Percentiles rank a stretch among this genome's conserved stretches.
Conservation (phyloP, 1,284 basidiomycete genomes). For the Takashimella koratensis region DNA sequence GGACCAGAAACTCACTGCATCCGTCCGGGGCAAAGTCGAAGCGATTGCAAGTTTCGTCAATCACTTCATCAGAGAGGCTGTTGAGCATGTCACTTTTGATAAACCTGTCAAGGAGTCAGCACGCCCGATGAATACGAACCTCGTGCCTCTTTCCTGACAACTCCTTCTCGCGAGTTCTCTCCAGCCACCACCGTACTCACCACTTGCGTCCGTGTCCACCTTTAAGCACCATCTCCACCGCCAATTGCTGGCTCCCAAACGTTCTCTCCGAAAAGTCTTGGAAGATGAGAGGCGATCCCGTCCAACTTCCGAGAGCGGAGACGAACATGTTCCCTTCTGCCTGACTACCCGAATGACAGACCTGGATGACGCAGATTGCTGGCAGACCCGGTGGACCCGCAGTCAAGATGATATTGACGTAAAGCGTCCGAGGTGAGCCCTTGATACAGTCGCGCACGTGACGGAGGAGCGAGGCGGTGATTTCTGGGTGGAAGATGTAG, state of each 20-base stretch:
- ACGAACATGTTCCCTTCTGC: slow-evolving; percentile 73
- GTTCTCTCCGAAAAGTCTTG: slow-evolving; percentile 86
- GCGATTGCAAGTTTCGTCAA: slow-evolving; percentile 72
- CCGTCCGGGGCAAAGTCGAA: slow-evolving; percentile 78
- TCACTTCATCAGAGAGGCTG: slow-evolving; percentile 76
- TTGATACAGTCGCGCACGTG: slow-evolving; percentile 92
- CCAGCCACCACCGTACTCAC: slow-evolving; percentile 46
- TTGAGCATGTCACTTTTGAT: slow-evolving; percentile 75
- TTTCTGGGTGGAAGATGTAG: slow-evolving; percentile 78
- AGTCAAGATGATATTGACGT: slow-evolving; percentile 82
- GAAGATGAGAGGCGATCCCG: slow-evolving; percentile 64
- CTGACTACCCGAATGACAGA: slow-evolving; percentile 72
- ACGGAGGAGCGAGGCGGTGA: slow-evolving; percentile 77
- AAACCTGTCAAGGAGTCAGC: slow-evolving; percentile 49
- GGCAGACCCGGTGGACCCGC: slow-evolving; percentile 76
- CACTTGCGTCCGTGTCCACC: slow-evolving; percentile 81
- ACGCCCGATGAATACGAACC: neutral
- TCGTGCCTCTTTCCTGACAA: no score
- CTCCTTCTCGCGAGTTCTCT: no score
- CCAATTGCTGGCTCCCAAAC: slow-evolving; percentile 82
- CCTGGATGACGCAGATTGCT: slow-evolving; percentile 80
- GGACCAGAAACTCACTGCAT: slow-evolving; percentile 74
- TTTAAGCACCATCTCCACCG: slow-evolving; percentile 78
- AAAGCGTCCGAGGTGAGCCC: slow-evolving; percentile 74
- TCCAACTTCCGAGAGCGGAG: slow-evolving; percentile 78